A percentile compares a stretch with the other conserved stretches of the same genome.
These are phyloP conservation scores for Saccharomycopsis sp. DNA, from an alignment of 805 yeast species.

Conservation along the genomic window DNA sequence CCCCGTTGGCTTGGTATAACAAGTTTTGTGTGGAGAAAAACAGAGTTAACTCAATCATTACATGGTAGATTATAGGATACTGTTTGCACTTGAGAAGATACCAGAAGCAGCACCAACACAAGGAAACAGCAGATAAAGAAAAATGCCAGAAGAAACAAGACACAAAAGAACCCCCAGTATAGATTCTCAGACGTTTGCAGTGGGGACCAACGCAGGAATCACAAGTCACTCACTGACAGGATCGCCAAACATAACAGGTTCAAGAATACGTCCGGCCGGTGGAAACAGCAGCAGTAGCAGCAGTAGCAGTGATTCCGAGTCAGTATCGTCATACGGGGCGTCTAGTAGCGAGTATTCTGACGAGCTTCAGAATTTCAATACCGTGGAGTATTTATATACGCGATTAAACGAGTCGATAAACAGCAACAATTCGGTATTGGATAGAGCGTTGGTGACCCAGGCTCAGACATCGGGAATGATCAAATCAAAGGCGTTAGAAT, in stretches of 20 bases:
- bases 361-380: constrained; percentile 6
- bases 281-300: background rate
- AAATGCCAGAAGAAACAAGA: background rate
- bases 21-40: no score
- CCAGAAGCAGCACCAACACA: background rate
- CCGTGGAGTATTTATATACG: constrained; percentile 16
- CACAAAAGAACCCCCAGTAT: background rate
- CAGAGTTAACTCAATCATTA: no score
- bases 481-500: constrained; percentile 20
- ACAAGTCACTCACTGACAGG: background rate
- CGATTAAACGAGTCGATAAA: constrained; percentile 13
- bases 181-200: background rate
- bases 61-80: no score
- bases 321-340: constrained; percentile 15
- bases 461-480: constrained; percentile 21
- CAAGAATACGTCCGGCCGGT: background rate
- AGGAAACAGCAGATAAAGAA: background rate
- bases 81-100: no score
- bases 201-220: background rate
- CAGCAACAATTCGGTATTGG: constrained; percentile 15
- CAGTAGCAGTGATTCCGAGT: constrained; percentile 8
- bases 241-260: background rate
- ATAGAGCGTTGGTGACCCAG: constrained; percentile 18
- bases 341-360: background rate
- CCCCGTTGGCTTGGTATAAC: no score